Conservation (phyloP, 2,329 filamentous ascomycete species). For the Talaromyces atroroseus region DNA sequence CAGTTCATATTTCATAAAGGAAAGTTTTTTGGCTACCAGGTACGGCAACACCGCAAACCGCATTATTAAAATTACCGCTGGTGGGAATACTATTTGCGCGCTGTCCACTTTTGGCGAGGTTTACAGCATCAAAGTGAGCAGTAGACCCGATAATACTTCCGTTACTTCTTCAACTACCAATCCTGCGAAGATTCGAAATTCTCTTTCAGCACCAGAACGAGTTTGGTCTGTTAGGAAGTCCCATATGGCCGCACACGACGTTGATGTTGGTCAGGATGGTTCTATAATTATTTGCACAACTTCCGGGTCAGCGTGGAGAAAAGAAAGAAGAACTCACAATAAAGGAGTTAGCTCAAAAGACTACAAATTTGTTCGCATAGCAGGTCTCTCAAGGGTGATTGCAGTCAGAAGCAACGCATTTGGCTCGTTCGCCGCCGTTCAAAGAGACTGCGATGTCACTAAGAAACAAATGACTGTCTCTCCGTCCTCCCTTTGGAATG, state of each 20-base stretch:
- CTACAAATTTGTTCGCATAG: constrained; percentile 90
- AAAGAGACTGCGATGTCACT: constrained; percentile 78
- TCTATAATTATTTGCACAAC: constrained; percentile 91
- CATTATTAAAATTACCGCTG: constrained; percentile 72
- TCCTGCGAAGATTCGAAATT: constrained; percentile 79
- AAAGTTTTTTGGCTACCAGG: constrained; percentile 59
- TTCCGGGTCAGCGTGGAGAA: constrained; percentile 87
- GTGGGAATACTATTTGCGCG: constrained; percentile 87
- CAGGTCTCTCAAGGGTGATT: constrained; percentile 77
- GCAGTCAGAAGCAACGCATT: constrained; percentile 82
- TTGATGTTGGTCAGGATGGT: constrained; percentile 84
- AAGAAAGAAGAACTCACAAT: constrained; percentile 73
- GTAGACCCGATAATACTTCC: constrained; percentile 58
- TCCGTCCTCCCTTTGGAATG: constrained; percentile 65
- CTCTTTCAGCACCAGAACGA: constrained; percentile 69
- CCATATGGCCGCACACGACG: constrained; percentile 75
- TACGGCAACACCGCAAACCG: constrained; percentile 61
- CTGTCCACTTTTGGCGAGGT: constrained; percentile 79
- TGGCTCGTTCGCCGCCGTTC: constrained; percentile 81
- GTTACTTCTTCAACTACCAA: constrained; percentile 76
- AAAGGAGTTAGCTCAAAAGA: constrained; percentile 75
- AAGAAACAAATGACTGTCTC: constrained; percentile 64
- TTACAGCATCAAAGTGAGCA: constrained; percentile 74
- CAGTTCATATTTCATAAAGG: constrained; percentile 62
- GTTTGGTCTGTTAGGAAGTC: constrained; percentile 88